These are phyloP conservation scores for Penicillium fimorum DNA, from an alignment of 495 filamentous ascomycete genomes.

Conservation along the genomic window DNA sequence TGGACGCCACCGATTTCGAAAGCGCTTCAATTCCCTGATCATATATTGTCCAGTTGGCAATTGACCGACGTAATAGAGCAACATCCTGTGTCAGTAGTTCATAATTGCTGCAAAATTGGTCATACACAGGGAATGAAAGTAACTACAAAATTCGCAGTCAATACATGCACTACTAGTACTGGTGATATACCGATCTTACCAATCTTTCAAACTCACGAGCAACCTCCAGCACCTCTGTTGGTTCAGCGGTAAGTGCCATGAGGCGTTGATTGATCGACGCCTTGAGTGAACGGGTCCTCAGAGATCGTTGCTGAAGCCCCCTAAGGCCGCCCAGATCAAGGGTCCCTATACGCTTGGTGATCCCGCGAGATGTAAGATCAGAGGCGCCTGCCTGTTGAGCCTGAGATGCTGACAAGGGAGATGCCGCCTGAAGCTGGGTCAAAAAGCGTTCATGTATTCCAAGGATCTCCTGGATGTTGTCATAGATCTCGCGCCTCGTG, in stretches of 20 bases:
- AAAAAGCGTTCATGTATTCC: conserved; percentile 47
- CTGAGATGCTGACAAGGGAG: conserved; percentile 28
- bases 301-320: conserved; percentile 29
- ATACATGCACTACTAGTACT: not conserved
- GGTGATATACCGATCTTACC: conserved; percentile 44
- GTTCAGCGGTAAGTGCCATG: conserved; percentile 58
- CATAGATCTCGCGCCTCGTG: conserved; percentile 40
- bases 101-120: conserved; percentile 85
- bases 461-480: conserved; percentile 43
- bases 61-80: conserved; percentile 60
- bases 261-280: conserved; percentile 28
- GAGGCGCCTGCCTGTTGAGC: conserved; percentile 20
- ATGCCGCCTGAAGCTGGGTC: conserved; percentile 28
- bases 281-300: conserved; percentile 32
- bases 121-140: conserved; percentile 77
- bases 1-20: conserved; percentile 69
- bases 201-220: conserved; percentile 73
- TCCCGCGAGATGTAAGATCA: conserved; percentile 19
- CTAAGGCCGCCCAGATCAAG: conserved; percentile 31
- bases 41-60: conserved; percentile 75
- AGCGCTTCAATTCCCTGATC: conserved; percentile 88
- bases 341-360: conserved; percentile 22
- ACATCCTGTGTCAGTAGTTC: conserved; percentile 78
- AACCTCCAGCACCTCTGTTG: conserved; percentile 68
- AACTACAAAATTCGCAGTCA: conserved; percentile 51